Evolutionary conservation across 164 flowering plant species (phyloP), one percentile per base, ranked within the genome.

Genomic region (Taxillus chinensis): DNA sequence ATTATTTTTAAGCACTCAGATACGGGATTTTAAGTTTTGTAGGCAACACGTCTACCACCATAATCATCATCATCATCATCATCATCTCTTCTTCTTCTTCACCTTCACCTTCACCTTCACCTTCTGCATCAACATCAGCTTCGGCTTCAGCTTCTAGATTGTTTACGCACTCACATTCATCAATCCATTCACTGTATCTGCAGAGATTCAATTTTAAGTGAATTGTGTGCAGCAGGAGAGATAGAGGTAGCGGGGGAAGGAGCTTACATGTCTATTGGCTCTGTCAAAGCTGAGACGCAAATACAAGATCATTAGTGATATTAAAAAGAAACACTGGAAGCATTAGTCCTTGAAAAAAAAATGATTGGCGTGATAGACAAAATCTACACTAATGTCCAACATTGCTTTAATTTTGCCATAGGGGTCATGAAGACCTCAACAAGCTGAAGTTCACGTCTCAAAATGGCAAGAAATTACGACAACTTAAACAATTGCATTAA

Each of bases 141-240:
- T 55, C 75, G 55, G 53, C 89, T 17, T 73, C 86, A 39, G 79
- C 85, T 66, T 78, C 83, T 12, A 71, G 75, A 72, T 64, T 80
- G 76, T 84, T 84, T 17, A 79, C 86, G 62, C 85, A 73, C 48
- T 84, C 86, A 56, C 86, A 84, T 69, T 82, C 85, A 56, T 84
- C 89, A 15, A 84, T 84, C 89, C 89, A 84, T 69, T 80, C 89
- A 48, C 89, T 84, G 27, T 84, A 84, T 63, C 88, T 83, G 82
- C 66, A 69, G 40, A 61, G 13, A 48, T 43, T 7, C 51, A 48
- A 48, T 48, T 7, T 7, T 48, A 11, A 14, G 51, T 13, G 37
- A 38, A 8, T 7, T 3, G 39, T 7, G 46, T 10, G 41, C 3
- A 45, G 65, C 61, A 37, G 46, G 45, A 68, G 11, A 45, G 65